Evolutionary conservation across 2,329 filamentous ascomycete genomes (phyloP).

Genomic region (Pseudogymnoascus sp.): DNA sequence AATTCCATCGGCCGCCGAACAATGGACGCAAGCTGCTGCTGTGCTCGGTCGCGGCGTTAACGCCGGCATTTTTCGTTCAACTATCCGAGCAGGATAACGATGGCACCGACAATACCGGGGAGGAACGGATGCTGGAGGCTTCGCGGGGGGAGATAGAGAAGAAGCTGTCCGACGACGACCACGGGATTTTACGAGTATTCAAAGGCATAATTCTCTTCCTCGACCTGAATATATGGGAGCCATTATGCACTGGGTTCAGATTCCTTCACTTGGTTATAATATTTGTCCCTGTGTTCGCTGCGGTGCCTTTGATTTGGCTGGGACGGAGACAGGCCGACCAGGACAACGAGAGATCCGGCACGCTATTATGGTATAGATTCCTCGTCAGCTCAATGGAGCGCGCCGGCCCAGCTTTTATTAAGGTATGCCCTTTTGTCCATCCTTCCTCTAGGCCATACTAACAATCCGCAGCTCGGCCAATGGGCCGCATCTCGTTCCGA

Average conservation of each 20-base stretch:
- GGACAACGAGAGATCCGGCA: constrained; percentile 71
- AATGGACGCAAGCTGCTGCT: constrained; percentile 16
- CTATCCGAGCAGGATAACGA: constrained; percentile 49
- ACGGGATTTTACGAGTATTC: constrained; percentile 49
- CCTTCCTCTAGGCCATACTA: constrained; percentile 15
- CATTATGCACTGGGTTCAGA: constrained; percentile 76
- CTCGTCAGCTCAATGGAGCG: constrained; percentile 84
- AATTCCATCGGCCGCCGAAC: constrained; percentile 21
- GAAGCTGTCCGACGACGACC: constrained; percentile 54
- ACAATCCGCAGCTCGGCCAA: constrained; percentile 66
- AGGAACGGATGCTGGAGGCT: constrained; percentile 78
- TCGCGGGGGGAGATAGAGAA: constrained; percentile 73
- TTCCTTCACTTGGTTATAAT: constrained; percentile 81
- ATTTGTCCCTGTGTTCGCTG: constrained; percentile 80
- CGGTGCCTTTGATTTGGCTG: constrained; percentile 75
- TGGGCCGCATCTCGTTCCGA: constrained; percentile 96
- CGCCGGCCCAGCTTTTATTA: constrained; percentile 94
- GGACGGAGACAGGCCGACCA: constrained; percentile 55
- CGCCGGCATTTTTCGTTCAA: constrained; percentile 50
- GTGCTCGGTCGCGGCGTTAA: constrained; percentile 32
- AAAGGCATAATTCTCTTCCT: constrained; percentile 58
- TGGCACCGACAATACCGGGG: constrained; percentile 59
- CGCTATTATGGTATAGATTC: constrained; percentile 91
- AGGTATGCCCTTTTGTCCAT: constrained; percentile 46
- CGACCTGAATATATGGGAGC: constrained; percentile 72